A percentile compares a stretch with the other conserved stretches of the same genome.
Evolutionary conservation across 805 yeast species (phyloP).

Genomic region (Sungouiella blattae): DNA sequence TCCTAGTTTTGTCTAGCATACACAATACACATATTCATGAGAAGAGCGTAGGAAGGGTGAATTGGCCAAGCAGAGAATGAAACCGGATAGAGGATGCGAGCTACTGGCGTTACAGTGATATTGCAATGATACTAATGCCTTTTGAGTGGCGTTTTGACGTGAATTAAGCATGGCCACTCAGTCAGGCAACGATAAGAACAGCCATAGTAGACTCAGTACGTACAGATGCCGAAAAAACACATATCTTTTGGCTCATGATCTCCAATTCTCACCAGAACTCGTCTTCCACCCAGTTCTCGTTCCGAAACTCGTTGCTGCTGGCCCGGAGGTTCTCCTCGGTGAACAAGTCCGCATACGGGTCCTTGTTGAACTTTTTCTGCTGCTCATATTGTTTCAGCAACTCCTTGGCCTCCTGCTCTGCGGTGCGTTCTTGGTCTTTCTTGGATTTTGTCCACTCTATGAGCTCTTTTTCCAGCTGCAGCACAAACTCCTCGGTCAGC

Average conservation of each 20-base stretch:
- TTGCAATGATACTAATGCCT: too few species aligned
- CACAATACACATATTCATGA: too few species aligned
- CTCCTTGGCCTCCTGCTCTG: constrained; percentile 26
- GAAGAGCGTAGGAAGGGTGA: too few species aligned
- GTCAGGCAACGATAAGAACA: too few species aligned
- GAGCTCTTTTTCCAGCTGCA: constrained; percentile 26
- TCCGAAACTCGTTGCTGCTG: constrained; percentile 44
- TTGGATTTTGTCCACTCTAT: constrained; percentile 35
- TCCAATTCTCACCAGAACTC: constrained; percentile 44
- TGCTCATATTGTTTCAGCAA: constrained; percentile 34
- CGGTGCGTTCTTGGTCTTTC: constrained; percentile 35
- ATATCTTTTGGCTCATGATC: not conserved
- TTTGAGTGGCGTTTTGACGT: too few species aligned
- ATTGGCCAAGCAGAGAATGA: too few species aligned
- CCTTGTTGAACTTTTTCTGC: constrained; percentile 35
- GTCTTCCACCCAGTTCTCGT: constrained; percentile 52
- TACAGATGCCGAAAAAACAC: constrained; percentile 1
- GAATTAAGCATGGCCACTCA: too few species aligned
- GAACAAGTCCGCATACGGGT: constrained; percentile 43
- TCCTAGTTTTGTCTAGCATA: too few species aligned
- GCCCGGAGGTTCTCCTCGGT: constrained; percentile 43
- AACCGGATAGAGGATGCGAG: too few species aligned
- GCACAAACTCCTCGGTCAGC: constrained; percentile 42
- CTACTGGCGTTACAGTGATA: too few species aligned
- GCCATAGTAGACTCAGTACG: too few species aligned